Conservation (phyloP, 345 rosid species). For the Viola odorata region DNA sequence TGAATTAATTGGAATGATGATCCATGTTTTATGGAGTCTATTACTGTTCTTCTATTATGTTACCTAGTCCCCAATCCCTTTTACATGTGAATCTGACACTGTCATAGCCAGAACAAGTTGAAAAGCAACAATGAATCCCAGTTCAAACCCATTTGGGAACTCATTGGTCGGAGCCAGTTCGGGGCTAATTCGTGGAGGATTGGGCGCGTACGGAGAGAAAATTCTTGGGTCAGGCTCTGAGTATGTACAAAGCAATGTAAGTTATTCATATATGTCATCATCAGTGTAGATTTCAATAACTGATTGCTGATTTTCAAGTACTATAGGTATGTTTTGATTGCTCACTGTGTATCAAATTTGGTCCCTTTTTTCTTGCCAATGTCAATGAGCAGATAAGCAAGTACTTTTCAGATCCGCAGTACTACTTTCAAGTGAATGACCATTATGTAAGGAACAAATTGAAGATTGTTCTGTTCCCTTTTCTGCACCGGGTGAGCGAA, state of each 20-base stretch:
- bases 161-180: constrained; percentile 45
- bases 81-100: too few species aligned
- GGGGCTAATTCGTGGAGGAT: constrained; percentile 43
- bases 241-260: constrained; percentile 60
- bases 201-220: constrained; percentile 47
- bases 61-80: too few species aligned
- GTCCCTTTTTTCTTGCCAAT: not conserved
- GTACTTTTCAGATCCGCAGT: constrained; percentile 55
- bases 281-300: not conserved
- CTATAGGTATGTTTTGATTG: too few species aligned
- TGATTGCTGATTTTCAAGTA: too few species aligned
- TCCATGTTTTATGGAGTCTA: too few species aligned
- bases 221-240: constrained; percentile 50
- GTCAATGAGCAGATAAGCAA: constrained; percentile 39
- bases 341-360: not conserved
- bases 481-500: constrained; percentile 36
- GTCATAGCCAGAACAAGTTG: too few species aligned
- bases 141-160: constrained; percentile 35
- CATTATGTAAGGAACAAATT: constrained; percentile 49
- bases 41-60: too few species aligned
- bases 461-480: constrained; percentile 50
- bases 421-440: constrained; percentile 57
- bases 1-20: too few species aligned
- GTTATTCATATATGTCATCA: constrained; percentile 3
- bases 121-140: constrained; percentile 18